A percentile compares a stretch with the other conserved stretches of the same genome.
Conservation (phyloP, 106 monocot species). For the Agapanthus africanus region DNA sequence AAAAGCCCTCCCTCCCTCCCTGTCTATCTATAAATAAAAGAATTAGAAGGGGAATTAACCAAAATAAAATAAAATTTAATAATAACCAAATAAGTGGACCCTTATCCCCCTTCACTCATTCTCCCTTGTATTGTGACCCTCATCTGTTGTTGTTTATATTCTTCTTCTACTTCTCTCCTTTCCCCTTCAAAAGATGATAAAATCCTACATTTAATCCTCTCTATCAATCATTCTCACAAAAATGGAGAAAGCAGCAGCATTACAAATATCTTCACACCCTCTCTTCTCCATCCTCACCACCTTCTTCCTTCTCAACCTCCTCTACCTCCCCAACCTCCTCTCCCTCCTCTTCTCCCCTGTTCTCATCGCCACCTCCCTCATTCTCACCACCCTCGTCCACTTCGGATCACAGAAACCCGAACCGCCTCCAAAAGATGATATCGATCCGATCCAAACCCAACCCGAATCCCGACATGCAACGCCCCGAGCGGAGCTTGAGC, state of each 20-base stretch:
- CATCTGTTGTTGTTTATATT: no score
- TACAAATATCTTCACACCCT: conserved; percentile 29
- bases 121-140: no score
- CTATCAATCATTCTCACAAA: no score
- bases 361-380: conserved; percentile 34
- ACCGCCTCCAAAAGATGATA: background rate
- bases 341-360: conserved; percentile 40
- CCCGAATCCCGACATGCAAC: background rate
- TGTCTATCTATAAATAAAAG: no score
- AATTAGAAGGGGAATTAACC: no score
- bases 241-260: conserved; percentile 3
- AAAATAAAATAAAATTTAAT: no score
- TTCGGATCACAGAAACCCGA: conserved; percentile 19
- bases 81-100: no score
- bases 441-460: background rate
- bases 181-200: no score
- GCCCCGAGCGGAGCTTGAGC: background rate
- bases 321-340: conserved; percentile 44
- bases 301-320: conserved; percentile 25
- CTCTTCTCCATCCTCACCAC: conserved; percentile 28
- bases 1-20: no score
- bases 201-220: no score
- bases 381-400: conserved; percentile 35
- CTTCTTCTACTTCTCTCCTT: no score
- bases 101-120: no score